phyloP scores from a whole-genome alignment of 768 basidiomycete genomes.

The Baorangia bicolor region DNA sequence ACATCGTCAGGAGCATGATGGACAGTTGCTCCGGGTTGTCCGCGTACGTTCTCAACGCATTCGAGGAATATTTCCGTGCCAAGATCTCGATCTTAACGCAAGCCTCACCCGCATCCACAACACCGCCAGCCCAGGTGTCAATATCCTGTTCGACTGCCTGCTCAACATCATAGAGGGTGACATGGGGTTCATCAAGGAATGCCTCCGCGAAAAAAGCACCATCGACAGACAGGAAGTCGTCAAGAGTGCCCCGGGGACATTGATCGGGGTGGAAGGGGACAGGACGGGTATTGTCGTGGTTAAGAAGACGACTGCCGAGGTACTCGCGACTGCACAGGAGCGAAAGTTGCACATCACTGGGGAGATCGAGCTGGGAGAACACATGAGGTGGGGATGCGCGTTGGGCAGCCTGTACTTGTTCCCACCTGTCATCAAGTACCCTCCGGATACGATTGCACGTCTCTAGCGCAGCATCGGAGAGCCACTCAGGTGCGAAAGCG shows the following conservation, averaged over 20 bases:
- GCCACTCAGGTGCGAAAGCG: constrained; percentile 25
- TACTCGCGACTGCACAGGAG: constrained; percentile 31
- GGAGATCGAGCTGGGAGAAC: constrained; percentile 22
- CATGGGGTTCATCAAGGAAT: constrained; percentile 5
- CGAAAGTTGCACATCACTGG: constrained; percentile 34
- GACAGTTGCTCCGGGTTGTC: constrained; percentile 37
- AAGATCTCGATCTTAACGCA: constrained; percentile 29
- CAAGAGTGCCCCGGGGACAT: constrained; percentile 11
- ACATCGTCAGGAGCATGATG: constrained; percentile 42
- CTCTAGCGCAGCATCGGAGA: constrained; percentile 39
- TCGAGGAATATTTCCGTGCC: constrained; percentile 25
- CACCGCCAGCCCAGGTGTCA: constrained; percentile 32
- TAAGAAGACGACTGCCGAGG: constrained; percentile 21
- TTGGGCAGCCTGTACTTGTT: constrained; percentile 25
- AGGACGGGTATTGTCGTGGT: neutral
- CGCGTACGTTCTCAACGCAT: constrained; percentile 28
- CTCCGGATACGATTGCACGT: constrained; percentile 41
- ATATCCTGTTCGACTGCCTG: constrained; percentile 29
- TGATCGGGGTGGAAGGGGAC: neutral
- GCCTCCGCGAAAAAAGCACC: constrained; percentile 15
- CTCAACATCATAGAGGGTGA: constrained; percentile 40
- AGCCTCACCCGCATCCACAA: constrained; percentile 19
- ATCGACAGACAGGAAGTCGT: constrained; percentile 16
- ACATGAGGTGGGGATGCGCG: constrained; percentile 11
- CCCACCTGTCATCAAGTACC: constrained; percentile 37